Evolutionary conservation across 192 early-diverging fungal genomes (phyloP).

Genomic region (Umbelopsis sp.): DNA sequence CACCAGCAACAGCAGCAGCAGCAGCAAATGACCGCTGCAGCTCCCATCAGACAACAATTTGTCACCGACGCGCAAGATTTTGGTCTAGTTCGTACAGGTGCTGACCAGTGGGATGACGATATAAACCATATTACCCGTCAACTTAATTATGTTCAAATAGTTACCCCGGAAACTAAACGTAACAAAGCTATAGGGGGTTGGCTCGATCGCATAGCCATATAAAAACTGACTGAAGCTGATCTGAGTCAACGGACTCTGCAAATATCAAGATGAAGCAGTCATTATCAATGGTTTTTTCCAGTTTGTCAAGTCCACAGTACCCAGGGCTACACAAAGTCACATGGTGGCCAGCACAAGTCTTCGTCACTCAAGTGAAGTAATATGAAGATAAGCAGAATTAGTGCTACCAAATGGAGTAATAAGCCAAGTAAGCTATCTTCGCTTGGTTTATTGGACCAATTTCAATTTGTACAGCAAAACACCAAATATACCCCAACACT

Average conservation of each 20-base stretch:
- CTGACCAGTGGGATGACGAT: slow-evolving; percentile 13
- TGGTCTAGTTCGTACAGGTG: not conserved
- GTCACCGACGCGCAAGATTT: not conserved
- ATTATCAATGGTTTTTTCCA: not conserved
- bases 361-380: not conserved
- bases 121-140: slow-evolving; percentile 8
- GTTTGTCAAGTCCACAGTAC: not conserved
- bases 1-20: not conserved
- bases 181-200: slow-evolving; percentile 2
- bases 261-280: not conserved
- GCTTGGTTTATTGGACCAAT: not conserved
- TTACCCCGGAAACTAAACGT: slow-evolving; percentile 72
- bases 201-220: not conserved
- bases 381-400: not conserved
- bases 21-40: not conserved
- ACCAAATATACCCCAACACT: too few species aligned
- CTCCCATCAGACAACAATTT: not conserved
- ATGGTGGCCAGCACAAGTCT: slow-evolving; percentile 2
- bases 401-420: slow-evolving; percentile 17
- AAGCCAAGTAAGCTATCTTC: not conserved
- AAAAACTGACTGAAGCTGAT: not conserved
- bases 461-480: too few species aligned
- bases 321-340: slow-evolving; percentile 3
- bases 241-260: not conserved
- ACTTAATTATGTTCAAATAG: slow-evolving; percentile 32